Base-by-base conservation (phyloP, 2,329 filamentous ascomycete genomes). In the Colletotrichum sp. region DNA sequence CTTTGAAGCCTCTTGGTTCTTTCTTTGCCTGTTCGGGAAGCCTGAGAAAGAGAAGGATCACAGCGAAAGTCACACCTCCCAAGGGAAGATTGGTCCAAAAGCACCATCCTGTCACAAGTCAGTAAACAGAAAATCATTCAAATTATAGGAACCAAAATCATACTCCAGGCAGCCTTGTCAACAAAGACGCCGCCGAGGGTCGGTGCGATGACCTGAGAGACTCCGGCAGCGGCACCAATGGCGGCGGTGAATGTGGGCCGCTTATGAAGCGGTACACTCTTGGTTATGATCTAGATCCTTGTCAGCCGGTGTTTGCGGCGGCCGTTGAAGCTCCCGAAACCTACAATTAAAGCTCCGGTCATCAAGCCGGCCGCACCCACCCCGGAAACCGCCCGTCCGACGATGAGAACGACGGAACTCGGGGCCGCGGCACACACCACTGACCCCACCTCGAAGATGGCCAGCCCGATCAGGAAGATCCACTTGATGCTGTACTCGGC, bases 201-300 rank as follows among this genome's bases (percentile, higher is more conserved):
- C 12, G 87, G 87, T 0, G 87, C 87, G 4, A 85, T 84, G 9
- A 88, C 86, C 38, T 82, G 83, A 54, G 88, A 88, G 63, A 91
- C 85, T 16, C 89, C 90, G 80, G 87, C 91, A 82, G 90, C 88
- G 58, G 84, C 87, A 24, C 87, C 87, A 43, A 90, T 84, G 55
- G 90, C 79, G 33, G 89, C 89, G 67, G 89, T 90, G 33, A 87
- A 88, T 29, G 89, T 81, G 6, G 86, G 90, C 43, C 89, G 84
- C 76, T 89, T 87, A 6, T 85, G 81, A 8, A 91, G 84, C 7
- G 90, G 89, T 43, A 91, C 82, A 13, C 84, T 83, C 34, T 85
- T 82, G 15, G 82, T 81, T 58, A 89, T 79, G 64, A 89, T 87
- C 51, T 87, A 84, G 27, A 87, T 84, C 51, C 84, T 24, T 43